Percentiles rank a stretch among this genome's conserved stretches.
Conservation (phyloP, 2,329 filamentous ascomycete species). For the Pseudogymnoascus sp. region DNA sequence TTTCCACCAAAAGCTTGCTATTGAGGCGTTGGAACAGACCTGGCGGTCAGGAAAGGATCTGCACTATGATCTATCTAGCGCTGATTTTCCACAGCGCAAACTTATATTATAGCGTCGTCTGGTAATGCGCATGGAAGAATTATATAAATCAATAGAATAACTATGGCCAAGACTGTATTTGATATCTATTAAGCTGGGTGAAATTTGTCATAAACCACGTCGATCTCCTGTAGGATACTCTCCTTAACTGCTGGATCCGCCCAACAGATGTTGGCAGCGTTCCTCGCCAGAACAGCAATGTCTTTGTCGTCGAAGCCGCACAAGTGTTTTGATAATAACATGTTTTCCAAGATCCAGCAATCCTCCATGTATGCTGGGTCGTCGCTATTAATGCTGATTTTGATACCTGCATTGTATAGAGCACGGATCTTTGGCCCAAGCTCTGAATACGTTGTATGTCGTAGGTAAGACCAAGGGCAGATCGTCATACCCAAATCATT, state of each 20-base stretch:
- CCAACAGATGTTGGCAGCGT: slow-evolving; percentile 41
- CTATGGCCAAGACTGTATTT: background rate
- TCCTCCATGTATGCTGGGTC: slow-evolving; percentile 40
- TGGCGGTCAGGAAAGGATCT: background rate
- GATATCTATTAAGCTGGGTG: background rate
- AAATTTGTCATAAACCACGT: slow-evolving; percentile 10
- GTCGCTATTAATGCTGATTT: slow-evolving; percentile 36
- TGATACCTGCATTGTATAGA: slow-evolving; percentile 34
- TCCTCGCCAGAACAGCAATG: slow-evolving; percentile 33
- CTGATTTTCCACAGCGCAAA: background rate
- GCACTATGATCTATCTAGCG: background rate
- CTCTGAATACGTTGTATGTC: slow-evolving; percentile 19
- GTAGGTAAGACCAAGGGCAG: slow-evolving; percentile 64
- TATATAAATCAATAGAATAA: background rate
- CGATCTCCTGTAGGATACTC: slow-evolving; percentile 22
- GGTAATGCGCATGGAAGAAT: background rate
- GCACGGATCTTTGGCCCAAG: slow-evolving; percentile 29
- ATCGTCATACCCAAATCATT: slow-evolving; percentile 53
- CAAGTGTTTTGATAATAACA: slow-evolving; percentile 35
- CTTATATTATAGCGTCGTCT: background rate
- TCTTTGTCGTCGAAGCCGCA: slow-evolving; percentile 34
- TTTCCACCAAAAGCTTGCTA: background rate
- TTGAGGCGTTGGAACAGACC: background rate
- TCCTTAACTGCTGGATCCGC: slow-evolving; percentile 32
- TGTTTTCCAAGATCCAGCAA: slow-evolving; percentile 40